Percentiles rank a stretch among this genome's conserved stretches.
Evolutionary conservation across 148 eudicot genomes (phyloP).

Genomic region (Rhododendron ferrugineum): DNA sequence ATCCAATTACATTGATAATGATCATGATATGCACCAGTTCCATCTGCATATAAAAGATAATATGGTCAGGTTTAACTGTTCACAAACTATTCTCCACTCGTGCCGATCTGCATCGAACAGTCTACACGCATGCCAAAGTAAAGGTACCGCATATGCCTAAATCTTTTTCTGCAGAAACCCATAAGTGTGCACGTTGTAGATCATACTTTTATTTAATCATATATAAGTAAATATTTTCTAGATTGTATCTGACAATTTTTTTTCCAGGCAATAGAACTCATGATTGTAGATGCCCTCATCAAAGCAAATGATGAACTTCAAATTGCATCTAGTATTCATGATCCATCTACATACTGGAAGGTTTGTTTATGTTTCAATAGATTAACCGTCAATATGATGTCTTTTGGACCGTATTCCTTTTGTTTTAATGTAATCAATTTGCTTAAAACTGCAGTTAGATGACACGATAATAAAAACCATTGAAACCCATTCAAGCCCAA

Average conservation of each 20-base stretch:
- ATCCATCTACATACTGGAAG: slow-evolving; percentile 68
- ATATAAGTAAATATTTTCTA: not conserved
- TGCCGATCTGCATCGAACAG: slow-evolving; percentile 65
- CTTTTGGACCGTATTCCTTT: not conserved
- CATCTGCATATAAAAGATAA: not conserved
- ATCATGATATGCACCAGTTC: slow-evolving; percentile 4
- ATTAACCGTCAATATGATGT: not conserved
- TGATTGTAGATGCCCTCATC: slow-evolving; percentile 63
- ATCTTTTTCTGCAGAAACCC: not conserved
- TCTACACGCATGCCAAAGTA: slow-evolving; percentile 64
- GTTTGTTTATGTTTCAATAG: slow-evolving; percentile 23
- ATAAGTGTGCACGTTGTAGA: not conserved
- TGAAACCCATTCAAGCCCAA: slow-evolving; percentile 34
- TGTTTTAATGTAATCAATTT: not conserved
- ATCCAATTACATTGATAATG: not conserved
- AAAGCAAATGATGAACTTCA: slow-evolving; percentile 44
- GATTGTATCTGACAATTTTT: not conserved
- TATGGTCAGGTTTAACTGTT: slow-evolving; percentile 49
- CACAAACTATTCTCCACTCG: slow-evolving; percentile 51
- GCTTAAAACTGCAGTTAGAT: slow-evolving; percentile 41
- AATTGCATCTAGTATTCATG: slow-evolving; percentile 33
- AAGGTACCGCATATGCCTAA: slow-evolving; percentile 30
- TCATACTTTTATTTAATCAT: not conserved
- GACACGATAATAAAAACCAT: slow-evolving; percentile 54
- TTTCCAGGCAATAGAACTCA: slow-evolving; percentile 57